A percentile compares a stretch with the other conserved stretches of the same genome.
phyloP scores from a whole-genome alignment of 306 rosid genomes.

The Acacia melanoxylon region DNA sequence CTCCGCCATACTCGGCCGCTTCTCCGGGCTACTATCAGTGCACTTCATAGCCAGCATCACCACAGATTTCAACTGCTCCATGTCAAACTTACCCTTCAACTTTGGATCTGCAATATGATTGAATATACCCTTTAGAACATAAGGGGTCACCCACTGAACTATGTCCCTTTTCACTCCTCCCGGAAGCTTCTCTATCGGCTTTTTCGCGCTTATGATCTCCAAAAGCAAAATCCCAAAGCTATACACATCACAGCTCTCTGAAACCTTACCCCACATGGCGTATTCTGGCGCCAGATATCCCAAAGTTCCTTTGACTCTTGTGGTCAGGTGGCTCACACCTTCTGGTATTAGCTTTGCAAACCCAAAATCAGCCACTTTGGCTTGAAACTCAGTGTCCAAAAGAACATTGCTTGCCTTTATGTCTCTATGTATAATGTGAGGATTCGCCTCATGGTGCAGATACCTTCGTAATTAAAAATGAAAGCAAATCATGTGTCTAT shows the following conservation, averaged over 20 bases:
- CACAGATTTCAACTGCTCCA: conserved; percentile 43
- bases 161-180: conserved; percentile 81
- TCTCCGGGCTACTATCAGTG: conserved; percentile 49
- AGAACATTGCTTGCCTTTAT: conserved; percentile 86
- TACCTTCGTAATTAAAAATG: conserved; percentile 42
- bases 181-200: conserved; percentile 69
- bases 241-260: conserved; percentile 81
- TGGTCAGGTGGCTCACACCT: conserved; percentile 70
- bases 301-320: conserved; percentile 76
- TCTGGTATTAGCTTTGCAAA: conserved; percentile 76
- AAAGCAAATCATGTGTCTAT: neutral
- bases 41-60: conserved; percentile 56
- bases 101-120: conserved; percentile 60
- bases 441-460: conserved; percentile 67
- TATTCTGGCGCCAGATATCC: conserved; percentile 90
- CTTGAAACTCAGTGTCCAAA: conserved; percentile 54
- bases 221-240: conserved; percentile 79
- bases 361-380: conserved; percentile 87
- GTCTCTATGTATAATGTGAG: conserved; percentile 78
- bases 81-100: conserved; percentile 54
- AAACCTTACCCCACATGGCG: conserved; percentile 88
- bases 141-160: conserved; percentile 79
- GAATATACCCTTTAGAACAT: conserved; percentile 48
- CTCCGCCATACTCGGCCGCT: conserved; percentile 58
- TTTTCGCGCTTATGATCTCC: conserved; percentile 62